Base-by-base conservation (phyloP, 78 protist species). In the Dictyostelium intermedium region DNA sequence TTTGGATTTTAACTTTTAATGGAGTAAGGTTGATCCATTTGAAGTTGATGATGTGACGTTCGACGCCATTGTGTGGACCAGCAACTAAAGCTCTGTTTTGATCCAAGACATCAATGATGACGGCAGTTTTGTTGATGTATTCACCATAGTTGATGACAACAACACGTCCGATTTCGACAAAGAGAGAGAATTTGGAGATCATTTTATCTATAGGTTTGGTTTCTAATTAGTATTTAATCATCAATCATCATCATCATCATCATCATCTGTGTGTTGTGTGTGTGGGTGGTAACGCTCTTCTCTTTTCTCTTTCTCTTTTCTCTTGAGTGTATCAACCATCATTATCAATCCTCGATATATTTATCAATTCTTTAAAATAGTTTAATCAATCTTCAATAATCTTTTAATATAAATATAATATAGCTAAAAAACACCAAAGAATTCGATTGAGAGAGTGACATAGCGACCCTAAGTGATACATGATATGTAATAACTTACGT, bases 61-160 rank as follows among this genome's bases (percentile, higher is more conserved):
- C 86, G 47, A 89, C 94, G 70, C 87, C 87, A 32, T 79, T 80
- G 41, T 84, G 56, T 89, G 94, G 94, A 89, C 94, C 94, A 78
- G 82, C 86, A 80, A 89, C 94, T 72, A 89, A 80, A 56, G 73
- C 79, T 89, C 94, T 89, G 82, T 89, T 89, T 89, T 89, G 94
- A 89, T 89, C 94, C 47, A 89, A 80, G 82, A 89, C 94, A 63
- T 89, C 94, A 74, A 89, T 74, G 94, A 89, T 89, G 94, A 89
- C 53, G 63, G 94, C 94, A 47, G 94, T 89, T 83, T 89, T 89
- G 84, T 89, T 89, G 60, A 83, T 63, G 94, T 35, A 70, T 78
- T n/a, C 73, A 80, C 94, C 94, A 70, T 79, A 80, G 94, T 89
- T 89, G 87, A 89, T 89, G 74, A 89, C 35, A 43, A 89, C 94